Evolutionary conservation across 495 filamentous ascomycete genomes (phyloP).

Genomic region (Evernia prunastri): DNA sequence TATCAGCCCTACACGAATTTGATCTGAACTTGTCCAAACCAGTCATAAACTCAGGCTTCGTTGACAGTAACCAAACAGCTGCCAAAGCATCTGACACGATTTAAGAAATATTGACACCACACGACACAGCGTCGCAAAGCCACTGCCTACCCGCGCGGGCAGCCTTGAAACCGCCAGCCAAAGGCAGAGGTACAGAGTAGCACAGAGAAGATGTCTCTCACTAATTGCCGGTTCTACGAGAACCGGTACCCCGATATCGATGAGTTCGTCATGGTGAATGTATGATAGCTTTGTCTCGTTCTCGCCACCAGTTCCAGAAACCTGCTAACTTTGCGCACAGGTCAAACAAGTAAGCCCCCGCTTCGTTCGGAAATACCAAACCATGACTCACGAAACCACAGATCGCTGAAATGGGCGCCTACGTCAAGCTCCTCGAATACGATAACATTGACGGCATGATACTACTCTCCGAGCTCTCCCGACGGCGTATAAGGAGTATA

Average conservation of each 20-base stretch:
- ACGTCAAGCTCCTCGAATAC: conserved; percentile 98
- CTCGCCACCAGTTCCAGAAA: background rate
- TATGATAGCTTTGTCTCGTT: conserved; percentile 1
- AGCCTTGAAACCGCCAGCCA: background rate
- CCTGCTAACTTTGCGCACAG: conserved; percentile 17
- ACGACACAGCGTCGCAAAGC: background rate
- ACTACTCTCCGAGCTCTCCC: conserved; percentile 87
- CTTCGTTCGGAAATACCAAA: conserved; percentile 12
- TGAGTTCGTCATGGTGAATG: conserved; percentile 99
- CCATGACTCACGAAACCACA: conserved; percentile 35
- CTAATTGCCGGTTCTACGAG: conserved; percentile 98
- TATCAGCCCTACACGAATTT: background rate
- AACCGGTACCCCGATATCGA: conserved; percentile 98
- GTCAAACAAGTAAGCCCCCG: conserved; percentile 67
- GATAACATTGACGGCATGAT: conserved; percentile 99
- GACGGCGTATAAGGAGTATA: conserved; percentile 94
- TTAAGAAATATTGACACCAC: background rate
- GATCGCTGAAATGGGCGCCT: conserved; percentile 99
- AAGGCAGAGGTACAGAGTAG: background rate
- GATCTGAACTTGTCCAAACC: background rate
- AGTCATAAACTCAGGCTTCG: background rate
- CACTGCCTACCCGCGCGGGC: background rate
- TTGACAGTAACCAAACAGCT: background rate
- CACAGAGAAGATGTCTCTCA: conserved; percentile 72
- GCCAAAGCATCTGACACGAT: background rate